Conservation (phyloP, 163 green algal species). For the Scenedesmus sp. region DNA sequence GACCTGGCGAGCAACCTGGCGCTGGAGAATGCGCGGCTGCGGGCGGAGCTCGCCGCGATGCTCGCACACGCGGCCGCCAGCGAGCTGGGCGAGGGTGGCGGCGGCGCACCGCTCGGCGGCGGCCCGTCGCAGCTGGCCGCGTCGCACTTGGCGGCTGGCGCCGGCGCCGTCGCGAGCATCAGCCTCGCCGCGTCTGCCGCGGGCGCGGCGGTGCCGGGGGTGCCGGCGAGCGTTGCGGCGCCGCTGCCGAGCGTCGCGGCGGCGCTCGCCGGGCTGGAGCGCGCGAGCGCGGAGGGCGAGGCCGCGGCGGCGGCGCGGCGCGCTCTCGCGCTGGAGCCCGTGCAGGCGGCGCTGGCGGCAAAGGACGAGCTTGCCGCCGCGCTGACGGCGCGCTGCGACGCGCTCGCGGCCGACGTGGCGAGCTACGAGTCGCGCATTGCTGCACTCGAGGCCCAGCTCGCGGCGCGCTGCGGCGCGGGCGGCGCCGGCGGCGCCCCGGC, state of each 20-base stretch:
- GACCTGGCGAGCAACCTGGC: constrained; percentile 43
- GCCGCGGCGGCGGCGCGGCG: background rate
- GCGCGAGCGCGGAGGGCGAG: background rate
- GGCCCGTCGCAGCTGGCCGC: too few relatives aligned
- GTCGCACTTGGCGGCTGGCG: background rate
- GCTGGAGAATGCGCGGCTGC: constrained; percentile 74
- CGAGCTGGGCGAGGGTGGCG: constrained; percentile 13
- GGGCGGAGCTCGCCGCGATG: constrained; percentile 65
- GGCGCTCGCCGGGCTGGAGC: constrained; percentile 7
- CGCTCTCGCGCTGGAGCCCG: background rate
- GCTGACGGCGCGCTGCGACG: constrained; percentile 49
- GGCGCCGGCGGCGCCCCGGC: constrained; percentile 7
- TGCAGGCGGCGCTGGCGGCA: constrained; percentile 54
- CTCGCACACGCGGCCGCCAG: constrained; percentile 48
- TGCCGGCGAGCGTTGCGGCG: constrained; percentile 19
- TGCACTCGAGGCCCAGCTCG: constrained; percentile 20
- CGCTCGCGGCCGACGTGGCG: background rate
- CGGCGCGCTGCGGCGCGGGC: background rate
- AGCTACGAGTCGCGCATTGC: constrained; percentile 22
- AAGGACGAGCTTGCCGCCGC: constrained; percentile 59
- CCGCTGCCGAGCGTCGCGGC: constrained; percentile 13
- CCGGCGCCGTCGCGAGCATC: constrained; percentile 17
- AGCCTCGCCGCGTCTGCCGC: constrained; percentile 28
- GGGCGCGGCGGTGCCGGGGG: constrained; percentile 4
- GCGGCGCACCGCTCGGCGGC: too few relatives aligned